Evolutionary conservation across 75 land plant genomes (phyloP).

Genomic region (Pinus albicaulis): DNA sequence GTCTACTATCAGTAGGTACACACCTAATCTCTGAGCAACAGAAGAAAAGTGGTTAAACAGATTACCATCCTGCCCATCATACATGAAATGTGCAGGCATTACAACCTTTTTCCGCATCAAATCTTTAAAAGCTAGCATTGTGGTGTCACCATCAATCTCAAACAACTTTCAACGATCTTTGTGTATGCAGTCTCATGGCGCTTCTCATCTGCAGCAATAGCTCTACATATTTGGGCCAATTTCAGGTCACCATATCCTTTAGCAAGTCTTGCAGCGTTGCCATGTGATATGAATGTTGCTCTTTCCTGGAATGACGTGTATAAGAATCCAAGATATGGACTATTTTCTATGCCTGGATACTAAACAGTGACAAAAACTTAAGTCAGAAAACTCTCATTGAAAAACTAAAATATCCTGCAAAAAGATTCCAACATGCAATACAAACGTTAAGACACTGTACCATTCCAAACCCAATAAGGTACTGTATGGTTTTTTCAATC

Average conservation of each 20-base stretch:
- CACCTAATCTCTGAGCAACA: conserved; percentile 54
- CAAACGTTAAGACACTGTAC: conserved; percentile 11
- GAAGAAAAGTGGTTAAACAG: conserved; percentile 49
- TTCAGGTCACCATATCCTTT: conserved; percentile 51
- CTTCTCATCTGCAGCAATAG: conserved; percentile 48
- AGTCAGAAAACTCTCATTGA: background rate
- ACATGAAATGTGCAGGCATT: conserved; percentile 66
- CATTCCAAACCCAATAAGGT: conserved; percentile 51
- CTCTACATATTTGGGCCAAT: conserved; percentile 55
- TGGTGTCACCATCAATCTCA: conserved; percentile 54
- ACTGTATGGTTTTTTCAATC: conserved; percentile 52
- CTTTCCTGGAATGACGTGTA: conserved; percentile 52
- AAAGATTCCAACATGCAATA: background rate
- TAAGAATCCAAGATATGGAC: conserved; percentile 50
- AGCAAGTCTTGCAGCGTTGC: conserved; percentile 57
- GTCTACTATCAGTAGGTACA: too few species aligned
- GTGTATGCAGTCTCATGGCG: conserved; percentile 49
- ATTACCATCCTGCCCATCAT: conserved; percentile 48
- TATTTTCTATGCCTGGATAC: conserved; percentile 49
- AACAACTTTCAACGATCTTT: conserved; percentile 57
- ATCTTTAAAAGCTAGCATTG: conserved; percentile 43
- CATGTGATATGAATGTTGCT: conserved; percentile 59
- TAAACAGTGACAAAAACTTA: background rate
- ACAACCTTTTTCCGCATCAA: conserved; percentile 57
- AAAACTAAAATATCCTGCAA: background rate